A percentile compares a stretch with the other conserved stretches of the same genome.
Conservation (phyloP, 345 rosid species). For the Lepidium didymum region DNA sequence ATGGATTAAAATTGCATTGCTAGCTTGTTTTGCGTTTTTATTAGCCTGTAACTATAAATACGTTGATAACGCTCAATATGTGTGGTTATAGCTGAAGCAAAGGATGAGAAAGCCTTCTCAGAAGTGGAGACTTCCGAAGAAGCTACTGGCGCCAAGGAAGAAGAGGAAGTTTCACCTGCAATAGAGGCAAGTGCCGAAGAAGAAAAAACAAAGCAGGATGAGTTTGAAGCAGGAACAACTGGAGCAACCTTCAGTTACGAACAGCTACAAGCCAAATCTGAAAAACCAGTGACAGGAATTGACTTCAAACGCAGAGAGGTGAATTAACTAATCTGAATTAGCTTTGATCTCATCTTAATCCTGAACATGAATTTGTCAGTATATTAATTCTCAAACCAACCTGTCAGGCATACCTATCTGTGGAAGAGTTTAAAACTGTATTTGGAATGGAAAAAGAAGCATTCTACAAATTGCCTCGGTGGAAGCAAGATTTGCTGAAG, state of each 20-base stretch:
- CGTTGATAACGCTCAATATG: neutral
- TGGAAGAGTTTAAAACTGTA: slow-evolving; percentile 58
- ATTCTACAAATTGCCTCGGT: slow-evolving; percentile 68
- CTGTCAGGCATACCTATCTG: slow-evolving; percentile 65
- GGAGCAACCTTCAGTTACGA: slow-evolving; percentile 56
- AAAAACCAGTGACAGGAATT: slow-evolving; percentile 73
- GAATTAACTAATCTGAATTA: neutral
- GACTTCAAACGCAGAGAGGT: slow-evolving; percentile 94
- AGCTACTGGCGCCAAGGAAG: slow-evolving; percentile 37
- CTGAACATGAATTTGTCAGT: neutral
- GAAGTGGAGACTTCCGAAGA: slow-evolving; percentile 49
- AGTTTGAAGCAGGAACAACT: slow-evolving; percentile 26
- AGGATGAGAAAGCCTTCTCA: slow-evolving; percentile 37
- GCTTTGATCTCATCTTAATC: neutral
- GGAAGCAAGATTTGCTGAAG: slow-evolving; percentile 94
- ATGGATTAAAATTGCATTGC: neutral
- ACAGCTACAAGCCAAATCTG: slow-evolving; percentile 71
- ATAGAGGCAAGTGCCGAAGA: slow-evolving; percentile 43
- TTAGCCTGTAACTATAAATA: neutral
- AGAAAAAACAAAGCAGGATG: slow-evolving; percentile 43
- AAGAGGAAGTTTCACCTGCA: slow-evolving; percentile 32
- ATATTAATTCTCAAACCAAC: neutral
- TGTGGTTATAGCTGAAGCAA: slow-evolving; percentile 34
- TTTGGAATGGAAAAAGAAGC: slow-evolving; percentile 65
- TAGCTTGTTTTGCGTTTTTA: neutral